Base-by-base conservation (phyloP, 2,329 filamentous ascomycete species). In the Ophiostoma ulmi region DNA sequence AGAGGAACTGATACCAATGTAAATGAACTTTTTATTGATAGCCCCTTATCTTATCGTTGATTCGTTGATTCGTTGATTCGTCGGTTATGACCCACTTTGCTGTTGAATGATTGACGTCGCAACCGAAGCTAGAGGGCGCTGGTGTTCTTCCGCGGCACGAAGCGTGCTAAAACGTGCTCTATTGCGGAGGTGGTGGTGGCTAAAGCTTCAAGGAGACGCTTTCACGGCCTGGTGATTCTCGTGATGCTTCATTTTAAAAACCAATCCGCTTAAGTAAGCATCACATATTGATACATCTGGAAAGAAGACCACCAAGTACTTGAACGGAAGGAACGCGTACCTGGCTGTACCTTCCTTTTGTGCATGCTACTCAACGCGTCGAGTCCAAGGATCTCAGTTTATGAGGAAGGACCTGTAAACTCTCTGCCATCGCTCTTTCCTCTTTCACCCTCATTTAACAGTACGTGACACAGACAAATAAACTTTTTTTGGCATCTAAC, bases 121-220 rank as follows among this genome's bases (percentile, higher is more conserved):
- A 22, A 5, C 52, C 17, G 20, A 13, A 39, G 63, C 63, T 65
- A 65, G 35, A 8, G n/a, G 14, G 20, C 26, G 52, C 52, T 10
- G 52, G 52, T 17, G 58, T 17, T 31, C 26, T 26, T 38, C 63
- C 39, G 35, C 63, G 63, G 63, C 63, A 14, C 63, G 63, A 65
- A 65, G 63, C 63, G 22, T 22, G 52, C 52, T 58, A 58, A 58
- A 58, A 58, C 52, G 52, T 58, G n/a, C n/a, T 58, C n/a, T 26
- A 26, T 3, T 26, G 52, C 52, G 52, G 52, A 58, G 52, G 26
- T 14, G n/a, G 26, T 58, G 52, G 8, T 58, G 52, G 52, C 11
- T 26, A 13, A 8, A 26, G 52, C 22, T 58, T 58, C 6, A 26
- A 58, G n/a, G 52, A 26, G 8, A 48, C 8, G 44, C 44, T 48